Percentiles rank a stretch among this genome's conserved stretches.
Conservation (phyloP, 2,329 filamentous ascomycete genomes). For the Nemania sp. region DNA sequence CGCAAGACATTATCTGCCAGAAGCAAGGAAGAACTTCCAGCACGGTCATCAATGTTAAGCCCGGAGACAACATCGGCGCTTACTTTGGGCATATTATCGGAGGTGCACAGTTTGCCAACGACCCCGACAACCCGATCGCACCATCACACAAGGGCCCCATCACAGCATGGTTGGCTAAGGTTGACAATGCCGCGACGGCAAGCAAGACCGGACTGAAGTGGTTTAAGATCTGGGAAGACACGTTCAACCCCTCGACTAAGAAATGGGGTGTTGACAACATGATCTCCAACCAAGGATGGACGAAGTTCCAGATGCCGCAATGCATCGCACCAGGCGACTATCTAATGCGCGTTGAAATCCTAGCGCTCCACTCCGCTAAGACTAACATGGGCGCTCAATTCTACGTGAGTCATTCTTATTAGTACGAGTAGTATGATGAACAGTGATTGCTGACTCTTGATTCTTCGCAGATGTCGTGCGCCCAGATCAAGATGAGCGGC, state of each 20-base stretch:
- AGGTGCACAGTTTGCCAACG: slow-evolving; percentile 62
- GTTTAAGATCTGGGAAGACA: slow-evolving; percentile 69
- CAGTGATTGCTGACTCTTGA: slow-evolving; percentile 24
- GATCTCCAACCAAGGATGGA: slow-evolving; percentile 59
- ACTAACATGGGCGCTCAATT: slow-evolving; percentile 55
- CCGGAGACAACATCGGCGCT: slow-evolving; percentile 64
- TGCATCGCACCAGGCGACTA: slow-evolving; percentile 67
- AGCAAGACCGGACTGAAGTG: slow-evolving; percentile 58
- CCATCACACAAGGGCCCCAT: slow-evolving; percentile 66
- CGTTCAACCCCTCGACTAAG: slow-evolving; percentile 56
- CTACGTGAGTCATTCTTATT: slow-evolving; percentile 47
- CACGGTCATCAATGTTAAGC: slow-evolving; percentile 61
- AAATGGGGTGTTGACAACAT: slow-evolving; percentile 63
- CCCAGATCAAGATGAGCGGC: slow-evolving; percentile 57
- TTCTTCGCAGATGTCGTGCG: slow-evolving; percentile 52
- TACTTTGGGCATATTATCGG: slow-evolving; percentile 67
- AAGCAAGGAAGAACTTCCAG: slow-evolving; percentile 56
- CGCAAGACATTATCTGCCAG: slow-evolving; percentile 64
- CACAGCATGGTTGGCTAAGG: slow-evolving; percentile 65
- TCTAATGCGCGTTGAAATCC: slow-evolving; percentile 65
- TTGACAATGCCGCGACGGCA: slow-evolving; percentile 62
- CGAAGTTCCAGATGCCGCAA: slow-evolving; percentile 62
- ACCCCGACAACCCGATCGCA: slow-evolving; percentile 66
- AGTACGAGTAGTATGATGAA: not conserved
- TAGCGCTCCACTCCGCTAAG: slow-evolving; percentile 64